These are phyloP conservation scores for Melampsora abietis-canadensis DNA, from an alignment of 1,284 basidiomycete genomes.

Conservation along the genomic window DNA sequence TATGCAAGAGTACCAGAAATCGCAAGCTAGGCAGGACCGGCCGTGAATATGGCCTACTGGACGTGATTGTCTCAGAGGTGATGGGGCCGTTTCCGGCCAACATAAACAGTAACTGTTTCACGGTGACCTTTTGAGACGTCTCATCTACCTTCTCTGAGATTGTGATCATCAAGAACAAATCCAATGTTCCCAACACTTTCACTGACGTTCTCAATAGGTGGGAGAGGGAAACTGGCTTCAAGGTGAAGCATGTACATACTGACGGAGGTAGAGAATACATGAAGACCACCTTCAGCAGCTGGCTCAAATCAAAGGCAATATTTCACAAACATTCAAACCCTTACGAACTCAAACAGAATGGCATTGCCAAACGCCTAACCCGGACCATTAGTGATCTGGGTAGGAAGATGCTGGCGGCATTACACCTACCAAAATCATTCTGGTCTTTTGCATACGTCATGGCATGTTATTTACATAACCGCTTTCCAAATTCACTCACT, in stretches of 20 bases:
- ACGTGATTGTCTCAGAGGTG: background rate
- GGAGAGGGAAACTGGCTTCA: background rate
- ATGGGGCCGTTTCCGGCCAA: background rate
- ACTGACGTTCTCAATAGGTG: background rate
- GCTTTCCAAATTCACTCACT: background rate
- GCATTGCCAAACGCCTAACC: slow-evolving; percentile 26
- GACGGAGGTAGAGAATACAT: slow-evolving; percentile 18
- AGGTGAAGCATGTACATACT: slow-evolving; percentile 1
- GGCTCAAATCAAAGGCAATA: slow-evolving; percentile 20
- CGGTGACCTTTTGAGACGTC: background rate
- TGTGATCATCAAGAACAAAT: background rate
- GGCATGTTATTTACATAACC: slow-evolving; percentile 1
- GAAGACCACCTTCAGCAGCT: background rate
- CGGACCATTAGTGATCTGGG: slow-evolving; percentile 19
- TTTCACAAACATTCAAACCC: slow-evolving; percentile 8
- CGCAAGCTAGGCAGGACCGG: too few relatives aligned
- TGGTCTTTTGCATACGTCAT: slow-evolving; percentile 20
- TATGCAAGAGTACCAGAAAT: too few relatives aligned
- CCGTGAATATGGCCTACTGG: background rate
- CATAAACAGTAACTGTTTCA: background rate
- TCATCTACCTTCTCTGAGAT: slow-evolving; percentile 2
- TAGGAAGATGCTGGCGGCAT: slow-evolving; percentile 7
- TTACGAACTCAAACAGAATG: slow-evolving; percentile 43
- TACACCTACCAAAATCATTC: background rate
- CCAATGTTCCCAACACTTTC: background rate